These are phyloP conservation scores for Polymyxa betae DNA, from an alignment of 208 protist genomes.

Conservation along the genomic window DNA sequence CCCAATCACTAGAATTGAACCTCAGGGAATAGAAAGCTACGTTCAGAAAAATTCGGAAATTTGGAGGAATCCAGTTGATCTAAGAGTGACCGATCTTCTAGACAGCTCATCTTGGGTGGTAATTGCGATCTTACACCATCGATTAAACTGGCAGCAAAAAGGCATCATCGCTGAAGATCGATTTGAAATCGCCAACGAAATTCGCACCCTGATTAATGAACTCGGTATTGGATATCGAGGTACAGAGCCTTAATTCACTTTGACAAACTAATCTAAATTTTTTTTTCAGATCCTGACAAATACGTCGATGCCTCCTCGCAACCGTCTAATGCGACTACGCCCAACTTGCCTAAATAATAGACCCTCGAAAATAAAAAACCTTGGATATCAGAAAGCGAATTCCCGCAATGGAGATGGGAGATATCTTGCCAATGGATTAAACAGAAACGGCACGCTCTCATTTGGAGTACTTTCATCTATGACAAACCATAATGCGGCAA, in stretches of 20 bases:
- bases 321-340: too few relatives aligned
- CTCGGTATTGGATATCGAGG: not conserved
- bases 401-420: too few relatives aligned
- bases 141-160: conserved; percentile 47
- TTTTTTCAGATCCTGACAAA: too few relatives aligned
- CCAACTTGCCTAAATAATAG: not conserved
- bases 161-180: conserved; percentile 31
- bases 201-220: not conserved
- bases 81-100: conserved; percentile 25
- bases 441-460: not conserved
- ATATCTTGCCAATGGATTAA: too few relatives aligned
- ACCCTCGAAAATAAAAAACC: not conserved
- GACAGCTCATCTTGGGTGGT: not conserved
- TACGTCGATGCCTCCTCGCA: too few relatives aligned
- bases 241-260: too few relatives aligned
- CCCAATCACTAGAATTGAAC: too few relatives aligned
- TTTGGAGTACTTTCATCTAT: not conserved
- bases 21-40: not conserved
- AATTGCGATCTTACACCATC: not conserved
- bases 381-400: too few relatives aligned
- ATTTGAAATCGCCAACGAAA: not conserved
- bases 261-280: too few relatives aligned
- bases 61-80: not conserved
- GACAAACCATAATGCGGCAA: not conserved
- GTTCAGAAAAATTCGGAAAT: not conserved